These are phyloP conservation scores for Leccinum fuscescens DNA, from an alignment of 1,284 basidiomycete species.

Conservation along the genomic window DNA sequence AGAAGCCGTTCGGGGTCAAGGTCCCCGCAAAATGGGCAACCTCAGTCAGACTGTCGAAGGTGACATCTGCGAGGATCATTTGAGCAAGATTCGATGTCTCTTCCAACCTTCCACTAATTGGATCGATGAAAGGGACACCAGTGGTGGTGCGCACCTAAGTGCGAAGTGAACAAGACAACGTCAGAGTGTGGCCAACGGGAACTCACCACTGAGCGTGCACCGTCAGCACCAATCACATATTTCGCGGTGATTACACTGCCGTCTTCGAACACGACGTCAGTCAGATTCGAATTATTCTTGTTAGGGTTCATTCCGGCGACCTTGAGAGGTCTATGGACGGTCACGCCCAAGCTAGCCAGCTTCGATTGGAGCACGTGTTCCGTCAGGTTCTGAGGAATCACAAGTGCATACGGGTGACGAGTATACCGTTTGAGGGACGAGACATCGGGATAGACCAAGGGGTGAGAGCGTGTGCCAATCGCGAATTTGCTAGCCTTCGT, in stretches of 20 bases:
- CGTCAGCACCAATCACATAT: background rate
- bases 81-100: background rate
- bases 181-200: background rate
- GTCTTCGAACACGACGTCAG: background rate
- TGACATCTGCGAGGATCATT: background rate
- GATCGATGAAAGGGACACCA: background rate
- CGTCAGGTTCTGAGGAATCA: conserved; percentile 48
- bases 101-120: background rate
- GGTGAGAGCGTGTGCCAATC: conserved; percentile 34
- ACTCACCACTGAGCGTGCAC: background rate
- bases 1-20: background rate
- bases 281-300: background rate
- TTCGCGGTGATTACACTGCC: background rate
- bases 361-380: conserved; percentile 43
- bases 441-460: conserved; percentile 36
- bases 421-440: conserved; percentile 37
- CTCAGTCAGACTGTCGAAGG: background rate
- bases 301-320: conserved; percentile 33
- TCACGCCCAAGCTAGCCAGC: conserved; percentile 29
- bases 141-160: background rate
- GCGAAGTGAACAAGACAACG: background rate
- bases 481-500: background rate
- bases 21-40: background rate
- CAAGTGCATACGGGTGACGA: conserved; percentile 43
- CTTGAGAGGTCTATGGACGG: conserved; percentile 24